Percentiles rank a stretch among this genome's conserved stretches.
These are phyloP conservation scores for Hyaloscypha finlandica DNA, from an alignment of 495 filamentous ascomycete genomes.

Conservation along the genomic window DNA sequence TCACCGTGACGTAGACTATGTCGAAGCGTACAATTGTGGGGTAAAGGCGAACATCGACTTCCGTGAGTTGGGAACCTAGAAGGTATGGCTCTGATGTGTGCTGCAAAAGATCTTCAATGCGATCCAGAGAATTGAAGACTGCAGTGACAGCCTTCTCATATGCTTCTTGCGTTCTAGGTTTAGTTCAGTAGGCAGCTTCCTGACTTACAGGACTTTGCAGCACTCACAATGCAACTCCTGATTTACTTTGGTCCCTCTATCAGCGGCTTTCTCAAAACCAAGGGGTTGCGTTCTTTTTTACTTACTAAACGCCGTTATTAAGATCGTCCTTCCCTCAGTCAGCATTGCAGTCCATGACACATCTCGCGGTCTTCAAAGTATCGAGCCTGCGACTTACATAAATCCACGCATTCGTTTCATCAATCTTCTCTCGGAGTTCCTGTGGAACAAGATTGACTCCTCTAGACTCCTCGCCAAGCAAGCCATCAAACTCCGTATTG, in stretches of 20 bases:
- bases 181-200: neutral
- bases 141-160: constrained; percentile 61
- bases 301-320: constrained; percentile 45
- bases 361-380: neutral
- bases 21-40: constrained; percentile 70
- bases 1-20: constrained; percentile 53
- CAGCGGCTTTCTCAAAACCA: neutral
- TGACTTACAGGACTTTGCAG: neutral
- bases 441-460: constrained; percentile 58
- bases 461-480: constrained; percentile 52
- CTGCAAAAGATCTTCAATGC: constrained; percentile 50
- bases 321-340: constrained; percentile 48
- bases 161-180: constrained; percentile 55
- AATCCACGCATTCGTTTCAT: constrained; percentile 65
- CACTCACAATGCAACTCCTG: neutral
- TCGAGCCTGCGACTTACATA: constrained; percentile 60
- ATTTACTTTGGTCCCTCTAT: neutral
- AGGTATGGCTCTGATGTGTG: constrained; percentile 56
- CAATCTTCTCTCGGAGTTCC: constrained; percentile 54
- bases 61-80: constrained; percentile 65
- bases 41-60: constrained; percentile 67
- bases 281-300: neutral
- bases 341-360: neutral
- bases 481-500: constrained; percentile 55
- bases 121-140: constrained; percentile 65